Percentiles rank a stretch among this genome's conserved stretches.
phyloP scores from a whole-genome alignment of 179 eudicot genomes.

The Spinacia oleracea region DNA sequence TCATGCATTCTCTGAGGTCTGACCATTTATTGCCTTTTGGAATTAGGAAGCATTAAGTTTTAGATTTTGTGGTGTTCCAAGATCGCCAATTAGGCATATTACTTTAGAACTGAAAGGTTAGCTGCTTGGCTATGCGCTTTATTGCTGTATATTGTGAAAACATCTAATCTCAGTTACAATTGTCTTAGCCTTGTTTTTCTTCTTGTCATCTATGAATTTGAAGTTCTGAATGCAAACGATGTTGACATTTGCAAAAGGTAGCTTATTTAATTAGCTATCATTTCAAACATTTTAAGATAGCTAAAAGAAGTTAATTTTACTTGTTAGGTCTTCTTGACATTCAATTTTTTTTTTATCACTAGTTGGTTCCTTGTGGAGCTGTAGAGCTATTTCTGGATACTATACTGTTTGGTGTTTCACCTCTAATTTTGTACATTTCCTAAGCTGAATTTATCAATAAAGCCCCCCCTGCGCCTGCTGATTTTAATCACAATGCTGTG shows the following conservation, averaged over 20 bases:
- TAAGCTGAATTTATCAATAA: too few species aligned
- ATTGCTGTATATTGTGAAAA: not conserved
- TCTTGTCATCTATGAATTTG: not conserved
- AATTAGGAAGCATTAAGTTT: not conserved
- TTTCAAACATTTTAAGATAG: not conserved
- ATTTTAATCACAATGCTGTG: too few species aligned
- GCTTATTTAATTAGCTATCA: not conserved
- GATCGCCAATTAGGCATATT: too few species aligned
- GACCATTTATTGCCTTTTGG: not conserved
- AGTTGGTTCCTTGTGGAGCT: not conserved
- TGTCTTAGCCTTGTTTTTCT: not conserved
- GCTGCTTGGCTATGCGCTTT: not conserved
- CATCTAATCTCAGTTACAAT: not conserved
- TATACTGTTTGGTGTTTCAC: not conserved
- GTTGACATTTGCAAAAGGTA: not conserved
- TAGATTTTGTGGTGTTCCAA: not conserved
- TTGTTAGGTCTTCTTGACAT: not conserved
- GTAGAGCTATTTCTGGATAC: not conserved
- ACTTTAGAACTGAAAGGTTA: not conserved
- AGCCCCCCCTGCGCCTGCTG: too few species aligned
- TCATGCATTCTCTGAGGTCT: too few species aligned
- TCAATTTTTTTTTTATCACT: not conserved
- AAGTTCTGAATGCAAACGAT: too few species aligned
- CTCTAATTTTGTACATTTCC: too few species aligned
- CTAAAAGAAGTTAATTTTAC: not conserved